phyloP scores from a whole-genome alignment of 306 rosid genomes.

The Delonix regia region DNA sequence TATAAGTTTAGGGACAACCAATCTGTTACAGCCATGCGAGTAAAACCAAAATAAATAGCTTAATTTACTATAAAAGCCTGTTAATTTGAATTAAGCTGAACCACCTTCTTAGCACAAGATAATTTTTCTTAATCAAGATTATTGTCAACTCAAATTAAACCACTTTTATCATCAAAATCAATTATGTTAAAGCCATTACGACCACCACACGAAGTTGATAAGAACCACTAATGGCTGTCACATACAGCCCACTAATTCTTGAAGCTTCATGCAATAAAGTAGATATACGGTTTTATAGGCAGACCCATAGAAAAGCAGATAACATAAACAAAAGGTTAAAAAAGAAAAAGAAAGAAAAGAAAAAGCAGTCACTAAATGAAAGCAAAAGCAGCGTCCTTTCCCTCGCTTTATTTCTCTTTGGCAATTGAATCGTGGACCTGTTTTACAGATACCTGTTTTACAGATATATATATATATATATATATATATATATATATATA shows the following conservation, averaged over 20 bases:
- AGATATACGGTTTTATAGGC: background rate
- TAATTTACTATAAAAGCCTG: too few relatives aligned
- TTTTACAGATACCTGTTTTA: background rate
- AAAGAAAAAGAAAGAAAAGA: background rate
- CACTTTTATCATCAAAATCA: background rate
- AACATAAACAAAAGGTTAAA: background rate
- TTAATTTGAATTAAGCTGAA: background rate
- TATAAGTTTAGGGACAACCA: too few relatives aligned
- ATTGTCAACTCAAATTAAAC: background rate
- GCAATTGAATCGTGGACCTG: conserved; percentile 30
- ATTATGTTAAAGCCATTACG: background rate
- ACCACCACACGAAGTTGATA: background rate
- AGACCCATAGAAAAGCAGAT: background rate
- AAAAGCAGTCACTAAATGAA: conserved; percentile 31
- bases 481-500: too few relatives aligned
- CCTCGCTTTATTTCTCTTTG: conserved; percentile 27
- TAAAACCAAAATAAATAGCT: too few relatives aligned
- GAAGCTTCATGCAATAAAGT: conserved; percentile 31
- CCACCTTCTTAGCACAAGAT: background rate
- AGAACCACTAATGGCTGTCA: conserved; percentile 1
- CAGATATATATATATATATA: too few relatives aligned
- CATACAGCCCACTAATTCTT: conserved; percentile 35
- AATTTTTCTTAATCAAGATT: background rate
- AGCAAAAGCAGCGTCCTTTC: conserved; percentile 40
- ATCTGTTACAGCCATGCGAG: too few relatives aligned